Base-by-base conservation (phyloP, 768 basidiomycete genomes). In the Harrya chromipes region DNA sequence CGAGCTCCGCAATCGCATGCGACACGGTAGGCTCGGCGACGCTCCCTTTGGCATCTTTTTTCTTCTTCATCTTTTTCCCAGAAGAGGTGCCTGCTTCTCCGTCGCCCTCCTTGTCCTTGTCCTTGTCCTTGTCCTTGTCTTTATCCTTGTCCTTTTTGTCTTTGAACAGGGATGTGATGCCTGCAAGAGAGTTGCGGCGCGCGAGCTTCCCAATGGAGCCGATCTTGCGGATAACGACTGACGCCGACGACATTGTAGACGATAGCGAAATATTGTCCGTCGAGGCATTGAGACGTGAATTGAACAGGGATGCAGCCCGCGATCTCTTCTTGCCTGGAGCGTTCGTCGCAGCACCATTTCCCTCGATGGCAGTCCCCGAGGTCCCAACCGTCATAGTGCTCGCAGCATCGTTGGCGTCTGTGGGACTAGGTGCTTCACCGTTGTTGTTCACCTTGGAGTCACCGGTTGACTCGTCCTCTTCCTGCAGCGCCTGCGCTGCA, bases 201-300 rank as follows among this genome's bases (percentile, higher is more conserved):
- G 92, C 90, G 14, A 97, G 78, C 69, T 89, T 91, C 27, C 91
- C 90, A 71, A 97, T 85, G 34, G 84, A 84, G 4, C 94, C 90
- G 40, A 98, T 83, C 73, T 97, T 98, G 57, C 94, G 82, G 60
- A 97, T 94, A 81, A 98, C 95, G 66, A 97, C 87, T 38, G 89
- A 92, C 19, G 95, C 95, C 43, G 88, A 91, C 55, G 87, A 90
- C 59, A 97, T 94, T 39, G 95, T 97, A 8, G 90, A 94, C 17
- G 87, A 89, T 34, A 98, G 80, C 23, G 94, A 97, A 56, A 98
- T 95, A 68, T 95, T 97, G 69, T 95, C 94, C 37, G 91, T 94
- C 47, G 85, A 88, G 37, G 84, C 82, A 65, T 97, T 95, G 59
- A 90, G 71, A 56, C 87, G 84, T 55, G 88, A 82, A 68, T 93